phyloP scores from a whole-genome alignment of 495 filamentous ascomycete species.

The Lophiotrema nucula region DNA sequence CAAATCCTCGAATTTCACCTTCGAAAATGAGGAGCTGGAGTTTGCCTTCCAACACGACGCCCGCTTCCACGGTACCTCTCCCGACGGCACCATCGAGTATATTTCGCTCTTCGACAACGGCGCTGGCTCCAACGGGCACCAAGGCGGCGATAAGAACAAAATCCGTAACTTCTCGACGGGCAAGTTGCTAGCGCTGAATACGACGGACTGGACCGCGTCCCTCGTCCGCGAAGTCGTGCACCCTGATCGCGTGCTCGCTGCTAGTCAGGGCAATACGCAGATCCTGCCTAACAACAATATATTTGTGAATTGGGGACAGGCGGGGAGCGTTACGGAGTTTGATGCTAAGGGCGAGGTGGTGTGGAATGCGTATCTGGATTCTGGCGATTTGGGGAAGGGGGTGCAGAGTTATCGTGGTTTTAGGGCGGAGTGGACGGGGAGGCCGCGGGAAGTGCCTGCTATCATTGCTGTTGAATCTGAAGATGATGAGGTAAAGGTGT shows the following conservation, averaged over 20 bases:
- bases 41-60: conserved; percentile 57
- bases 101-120: conserved; percentile 42
- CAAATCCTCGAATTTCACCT: conserved; percentile 46
- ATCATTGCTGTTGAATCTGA: background rate
- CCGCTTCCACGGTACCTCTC: conserved; percentile 37
- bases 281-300: conserved; percentile 46
- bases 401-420: background rate
- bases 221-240: conserved; percentile 40
- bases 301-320: conserved; percentile 50
- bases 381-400: background rate
- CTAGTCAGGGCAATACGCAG: conserved; percentile 50
- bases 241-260: conserved; percentile 37
- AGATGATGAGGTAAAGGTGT: background rate
- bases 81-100: conserved; percentile 11
- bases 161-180: background rate
- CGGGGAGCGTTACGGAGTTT: conserved; percentile 51
- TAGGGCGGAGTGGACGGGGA: background rate
- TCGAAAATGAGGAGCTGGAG: conserved; percentile 44
- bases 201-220: background rate
- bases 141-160: background rate
- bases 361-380: conserved; percentile 4
- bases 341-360: conserved; percentile 23
- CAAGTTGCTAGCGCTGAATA: background rate
- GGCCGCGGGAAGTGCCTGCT: background rate
- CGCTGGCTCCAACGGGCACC: background rate